A percentile compares a stretch with the other conserved stretches of the same genome.
phyloP scores from a whole-genome alignment of 2,329 filamentous ascomycete genomes.

The Penicillium sp. region DNA sequence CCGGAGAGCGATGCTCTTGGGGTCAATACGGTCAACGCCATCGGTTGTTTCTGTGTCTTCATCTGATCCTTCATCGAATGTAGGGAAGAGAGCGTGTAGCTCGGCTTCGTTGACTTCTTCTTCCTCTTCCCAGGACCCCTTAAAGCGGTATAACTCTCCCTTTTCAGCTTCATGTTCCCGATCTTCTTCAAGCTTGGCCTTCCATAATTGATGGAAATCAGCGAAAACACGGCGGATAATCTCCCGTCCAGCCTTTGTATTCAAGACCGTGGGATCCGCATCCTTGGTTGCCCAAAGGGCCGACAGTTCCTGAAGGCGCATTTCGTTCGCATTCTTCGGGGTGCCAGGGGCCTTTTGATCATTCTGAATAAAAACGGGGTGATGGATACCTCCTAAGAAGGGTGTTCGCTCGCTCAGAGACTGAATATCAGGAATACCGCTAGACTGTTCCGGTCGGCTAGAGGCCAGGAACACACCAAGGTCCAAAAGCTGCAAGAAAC shows the following conservation, averaged over 20 bases:
- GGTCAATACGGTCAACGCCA: conserved; percentile 34
- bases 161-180: conserved; percentile 71
- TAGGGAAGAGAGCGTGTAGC: conserved; percentile 77
- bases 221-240: conserved; percentile 66
- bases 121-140: conserved; percentile 71
- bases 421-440: conserved; percentile 21
- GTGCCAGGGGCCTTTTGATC: conserved; percentile 5
- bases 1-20: conserved; percentile 57
- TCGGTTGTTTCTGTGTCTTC: conserved; percentile 29
- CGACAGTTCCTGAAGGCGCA: conserved; percentile 37
- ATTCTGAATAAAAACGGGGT: conserved; percentile 17
- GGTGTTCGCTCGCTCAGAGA: conserved; percentile 37
- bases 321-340: conserved; percentile 29
- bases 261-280: conserved; percentile 37
- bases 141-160: conserved; percentile 77
- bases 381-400: conserved; percentile 33
- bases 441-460: conserved; percentile 14
- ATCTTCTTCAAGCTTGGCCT: conserved; percentile 69
- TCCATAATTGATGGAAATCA: conserved; percentile 77
- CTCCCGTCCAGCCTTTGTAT: conserved; percentile 44
- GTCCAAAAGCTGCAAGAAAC: conserved; percentile 74
- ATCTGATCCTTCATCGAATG: conserved; percentile 59
- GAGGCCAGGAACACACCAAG: conserved; percentile 66
- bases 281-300: conserved; percentile 34
- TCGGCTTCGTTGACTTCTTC: conserved; percentile 72